Evolutionary conservation across 176 grass and related monocot species (phyloP).

Genomic region (Musa acuminata): DNA sequence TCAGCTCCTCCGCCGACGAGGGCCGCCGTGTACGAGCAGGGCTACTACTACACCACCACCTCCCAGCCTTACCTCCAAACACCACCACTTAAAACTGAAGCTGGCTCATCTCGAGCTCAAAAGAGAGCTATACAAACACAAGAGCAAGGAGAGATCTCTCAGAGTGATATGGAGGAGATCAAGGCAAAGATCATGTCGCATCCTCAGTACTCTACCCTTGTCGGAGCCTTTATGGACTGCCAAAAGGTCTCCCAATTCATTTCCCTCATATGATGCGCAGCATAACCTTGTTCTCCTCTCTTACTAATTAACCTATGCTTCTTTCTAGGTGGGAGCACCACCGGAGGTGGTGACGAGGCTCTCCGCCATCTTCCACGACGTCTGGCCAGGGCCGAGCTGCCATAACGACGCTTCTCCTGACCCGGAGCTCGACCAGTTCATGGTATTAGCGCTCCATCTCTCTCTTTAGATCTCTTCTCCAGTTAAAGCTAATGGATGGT

Average conservation of each 20-base stretch:
- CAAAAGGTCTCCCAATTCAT: slow-evolving; percentile 43
- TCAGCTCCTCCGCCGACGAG: slow-evolving; percentile 16
- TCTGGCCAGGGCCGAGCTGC: slow-evolving; percentile 14
- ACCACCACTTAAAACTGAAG: slow-evolving; percentile 12
- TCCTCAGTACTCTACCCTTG: slow-evolving; percentile 57
- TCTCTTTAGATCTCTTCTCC: not conserved
- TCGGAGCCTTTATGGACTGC: slow-evolving; percentile 63
- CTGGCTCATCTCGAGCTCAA: not conserved
- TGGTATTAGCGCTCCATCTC: slow-evolving; percentile 26
- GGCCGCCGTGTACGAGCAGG: slow-evolving; percentile 12
- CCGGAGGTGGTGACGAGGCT: slow-evolving; percentile 48
- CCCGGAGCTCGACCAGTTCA: slow-evolving; percentile 87
- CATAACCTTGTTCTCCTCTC: not conserved
- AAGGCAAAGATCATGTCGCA: slow-evolving; percentile 90
- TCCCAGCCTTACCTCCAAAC: not conserved
- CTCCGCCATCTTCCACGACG: slow-evolving; percentile 30
- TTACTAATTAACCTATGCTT: not conserved
- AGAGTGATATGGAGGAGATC: slow-evolving; percentile 33
- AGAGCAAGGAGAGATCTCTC: slow-evolving; percentile 13
- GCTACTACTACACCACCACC: not conserved
- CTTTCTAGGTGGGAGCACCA: slow-evolving; percentile 26
- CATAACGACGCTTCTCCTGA: slow-evolving; percentile 30
- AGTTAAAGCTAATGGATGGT: not conserved
- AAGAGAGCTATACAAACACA: not conserved
- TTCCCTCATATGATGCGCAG: not conserved